phyloP scores from a whole-genome alignment of 2,329 filamentous ascomycete species.

The Colletotrichum spaethianum region DNA sequence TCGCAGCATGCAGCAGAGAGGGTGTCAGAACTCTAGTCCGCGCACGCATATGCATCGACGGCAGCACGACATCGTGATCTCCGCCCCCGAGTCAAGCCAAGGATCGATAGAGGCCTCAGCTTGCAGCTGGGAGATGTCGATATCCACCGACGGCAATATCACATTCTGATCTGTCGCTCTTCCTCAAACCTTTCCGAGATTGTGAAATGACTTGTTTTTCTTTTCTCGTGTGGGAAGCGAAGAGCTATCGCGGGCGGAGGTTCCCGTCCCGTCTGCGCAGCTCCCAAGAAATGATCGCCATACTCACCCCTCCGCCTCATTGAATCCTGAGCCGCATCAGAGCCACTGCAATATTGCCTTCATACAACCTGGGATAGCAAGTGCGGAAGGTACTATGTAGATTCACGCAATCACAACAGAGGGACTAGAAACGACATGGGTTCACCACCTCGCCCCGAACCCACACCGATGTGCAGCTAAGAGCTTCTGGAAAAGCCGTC shows the following conservation, averaged over 20 bases:
- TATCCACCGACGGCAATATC: constrained; percentile 27
- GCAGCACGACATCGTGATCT: constrained; percentile 41
- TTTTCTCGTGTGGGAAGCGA: neutral
- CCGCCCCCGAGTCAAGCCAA: constrained; percentile 32
- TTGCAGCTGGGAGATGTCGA: neutral
- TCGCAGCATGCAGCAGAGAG: neutral
- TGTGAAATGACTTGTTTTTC: neutral
- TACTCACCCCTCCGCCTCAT: neutral
- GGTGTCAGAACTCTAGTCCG: constrained; percentile 30
- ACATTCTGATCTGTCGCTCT: constrained; percentile 8
- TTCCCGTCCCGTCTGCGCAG: neutral
- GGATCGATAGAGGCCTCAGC: constrained; percentile 6
- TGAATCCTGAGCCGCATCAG: neutral
- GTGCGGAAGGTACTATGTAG: neutral
- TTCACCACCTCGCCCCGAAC: neutral
- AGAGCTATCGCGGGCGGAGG: neutral
- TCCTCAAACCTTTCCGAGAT: neutral
- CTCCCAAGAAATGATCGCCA: neutral
- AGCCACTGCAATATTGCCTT: constrained; percentile 10
- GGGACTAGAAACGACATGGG: constrained; percentile 28
- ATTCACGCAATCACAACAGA: constrained; percentile 8
- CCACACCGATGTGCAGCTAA: constrained; percentile 18
- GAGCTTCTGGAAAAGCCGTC: constrained; percentile 32
- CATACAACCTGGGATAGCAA: neutral
- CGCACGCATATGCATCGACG: constrained; percentile 24